Evolutionary conservation across 2,329 filamentous ascomycete genomes (phyloP).

Genomic region (Cyphellophora attinorum): DNA sequence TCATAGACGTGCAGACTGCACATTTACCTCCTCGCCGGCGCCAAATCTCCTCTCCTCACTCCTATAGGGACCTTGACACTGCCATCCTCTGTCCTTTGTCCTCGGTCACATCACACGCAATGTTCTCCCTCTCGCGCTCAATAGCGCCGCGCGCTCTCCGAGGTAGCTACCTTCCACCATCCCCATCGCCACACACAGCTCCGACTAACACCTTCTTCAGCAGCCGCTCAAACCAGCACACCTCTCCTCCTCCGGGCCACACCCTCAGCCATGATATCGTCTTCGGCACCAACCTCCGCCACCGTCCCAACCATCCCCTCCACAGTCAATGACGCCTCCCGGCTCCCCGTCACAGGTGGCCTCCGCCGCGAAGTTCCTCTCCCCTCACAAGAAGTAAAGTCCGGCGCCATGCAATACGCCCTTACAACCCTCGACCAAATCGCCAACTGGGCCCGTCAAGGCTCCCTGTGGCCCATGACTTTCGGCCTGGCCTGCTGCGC

Average conservation of each 20-base stretch:
- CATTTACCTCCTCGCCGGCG: too few species aligned
- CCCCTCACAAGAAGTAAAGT: constrained; percentile 40
- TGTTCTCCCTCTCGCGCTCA: constrained; percentile 43
- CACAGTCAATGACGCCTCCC: constrained; percentile 23
- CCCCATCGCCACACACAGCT: constrained; percentile 11
- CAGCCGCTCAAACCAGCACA: constrained; percentile 8
- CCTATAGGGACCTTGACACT: neutral
- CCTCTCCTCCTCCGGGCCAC: constrained; percentile 25
- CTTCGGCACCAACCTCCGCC: constrained; percentile 31
- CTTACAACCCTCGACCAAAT: constrained; percentile 51
- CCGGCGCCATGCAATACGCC: constrained; percentile 43
- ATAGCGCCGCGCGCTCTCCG: constrained; percentile 45
- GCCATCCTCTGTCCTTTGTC: constrained; percentile 1
- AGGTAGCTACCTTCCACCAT: constrained; percentile 30
- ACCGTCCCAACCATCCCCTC: constrained; percentile 30
- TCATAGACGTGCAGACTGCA: too few species aligned
- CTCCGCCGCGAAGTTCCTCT: constrained; percentile 37
- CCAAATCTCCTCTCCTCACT: neutral
- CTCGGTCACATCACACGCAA: constrained; percentile 20
- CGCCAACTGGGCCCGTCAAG: constrained; percentile 75
- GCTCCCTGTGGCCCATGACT: constrained; percentile 79
- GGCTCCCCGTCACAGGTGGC: constrained; percentile 28
- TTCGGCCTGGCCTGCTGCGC: constrained; percentile 85
- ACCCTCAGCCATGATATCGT: constrained; percentile 30
- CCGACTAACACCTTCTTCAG: constrained; percentile 15